These are phyloP conservation scores for Nephromyces sp. DNA, from an alignment of 169 alveolate species.

Conservation along the genomic window DNA sequence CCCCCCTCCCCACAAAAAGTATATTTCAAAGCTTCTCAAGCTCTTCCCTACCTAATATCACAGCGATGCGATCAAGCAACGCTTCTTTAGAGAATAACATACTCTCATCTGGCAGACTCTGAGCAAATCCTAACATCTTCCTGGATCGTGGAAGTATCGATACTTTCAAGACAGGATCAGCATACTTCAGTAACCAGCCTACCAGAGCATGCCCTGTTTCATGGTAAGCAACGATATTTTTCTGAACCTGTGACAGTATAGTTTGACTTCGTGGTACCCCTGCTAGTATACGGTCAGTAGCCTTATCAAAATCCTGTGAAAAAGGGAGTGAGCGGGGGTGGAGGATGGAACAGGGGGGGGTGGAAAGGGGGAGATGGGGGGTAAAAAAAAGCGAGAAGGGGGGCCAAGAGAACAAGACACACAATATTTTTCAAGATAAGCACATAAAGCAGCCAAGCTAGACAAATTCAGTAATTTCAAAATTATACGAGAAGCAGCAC, in stretches of 20 bases:
- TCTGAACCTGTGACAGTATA: slow-evolving; percentile 80
- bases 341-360: too few relatives aligned
- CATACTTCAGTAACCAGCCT: slow-evolving; percentile 90
- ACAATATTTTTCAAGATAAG: too few relatives aligned
- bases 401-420: too few relatives aligned
- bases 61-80: slow-evolving; percentile 85
- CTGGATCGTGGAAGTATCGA: slow-evolving; percentile 89
- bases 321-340: too few relatives aligned
- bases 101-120: slow-evolving; percentile 85
- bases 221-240: slow-evolving; percentile 87
- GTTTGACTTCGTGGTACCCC: slow-evolving; percentile 83
- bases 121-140: slow-evolving; percentile 94
- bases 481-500: background rate
- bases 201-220: slow-evolving; percentile 99
- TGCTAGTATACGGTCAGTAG: slow-evolving; percentile 92
- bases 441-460: too few relatives aligned
- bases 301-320: slow-evolving; percentile 61
- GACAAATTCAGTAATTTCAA: background rate
- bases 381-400: too few relatives aligned
- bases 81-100: slow-evolving; percentile 77
- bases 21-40: too few relatives aligned
- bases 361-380: too few relatives aligned
- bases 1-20: too few relatives aligned
- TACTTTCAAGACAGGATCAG: slow-evolving; percentile 86
- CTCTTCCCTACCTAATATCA: slow-evolving; percentile 48